Evolutionary conservation across 805 yeast species (phyloP).

Genomic region (Hanseniaspora lindneri): DNA sequence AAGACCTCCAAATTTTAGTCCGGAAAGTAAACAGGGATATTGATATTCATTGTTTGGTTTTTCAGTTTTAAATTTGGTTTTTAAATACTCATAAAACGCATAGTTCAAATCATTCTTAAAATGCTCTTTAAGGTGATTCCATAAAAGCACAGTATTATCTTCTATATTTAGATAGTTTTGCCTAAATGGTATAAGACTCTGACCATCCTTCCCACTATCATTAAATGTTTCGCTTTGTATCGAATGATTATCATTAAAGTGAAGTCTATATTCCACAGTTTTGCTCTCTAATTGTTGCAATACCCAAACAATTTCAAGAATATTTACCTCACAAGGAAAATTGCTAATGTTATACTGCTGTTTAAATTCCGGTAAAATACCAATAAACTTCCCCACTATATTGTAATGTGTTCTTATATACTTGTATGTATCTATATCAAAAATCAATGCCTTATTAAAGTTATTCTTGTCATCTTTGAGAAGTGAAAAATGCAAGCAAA

Average conservation of each 20-base stretch:
- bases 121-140: not conserved
- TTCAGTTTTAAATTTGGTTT: not conserved
- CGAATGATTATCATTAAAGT: no score
- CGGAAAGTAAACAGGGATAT: slow-evolving; percentile 12
- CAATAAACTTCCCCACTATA: slow-evolving; percentile 7
- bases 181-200: not conserved
- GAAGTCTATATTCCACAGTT: not conserved
- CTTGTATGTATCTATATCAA: slow-evolving; percentile 9
- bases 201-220: no score
- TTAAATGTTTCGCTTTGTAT: no score
- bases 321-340: slow-evolving; percentile 8
- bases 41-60: not conserved
- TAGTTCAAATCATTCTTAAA: not conserved
- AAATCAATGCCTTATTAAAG: not conserved
- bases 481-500: not conserved
- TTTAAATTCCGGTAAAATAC: slow-evolving; percentile 3
- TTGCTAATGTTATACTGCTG: slow-evolving; percentile 6
- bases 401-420: slow-evolving; percentile 3
- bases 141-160: not conserved
- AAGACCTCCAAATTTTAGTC: slow-evolving; percentile 5
- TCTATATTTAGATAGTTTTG: not conserved
- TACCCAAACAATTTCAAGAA: slow-evolving; percentile 6
- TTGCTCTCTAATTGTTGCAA: not conserved
- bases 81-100: slow-evolving; percentile 9
- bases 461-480: not conserved